These are phyloP conservation scores for Oidiodendron maius DNA, from an alignment of 495 filamentous ascomycete genomes.

Conservation along the genomic window DNA sequence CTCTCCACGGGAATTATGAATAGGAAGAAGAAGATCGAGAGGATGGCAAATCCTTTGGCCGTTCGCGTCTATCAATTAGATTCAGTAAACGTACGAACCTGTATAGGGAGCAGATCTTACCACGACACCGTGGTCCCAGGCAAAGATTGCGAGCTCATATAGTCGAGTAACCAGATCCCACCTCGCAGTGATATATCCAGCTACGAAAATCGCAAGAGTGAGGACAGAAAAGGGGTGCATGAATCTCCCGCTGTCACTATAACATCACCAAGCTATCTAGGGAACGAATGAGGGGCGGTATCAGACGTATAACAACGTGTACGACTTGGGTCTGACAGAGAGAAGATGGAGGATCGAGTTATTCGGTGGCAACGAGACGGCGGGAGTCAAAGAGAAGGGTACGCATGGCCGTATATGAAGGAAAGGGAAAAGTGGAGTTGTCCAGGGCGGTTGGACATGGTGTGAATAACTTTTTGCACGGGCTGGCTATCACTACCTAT, in stretches of 20 bases:
- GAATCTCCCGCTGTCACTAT: conserved; percentile 38
- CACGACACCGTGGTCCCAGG: conserved; percentile 97
- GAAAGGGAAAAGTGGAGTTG: too few species aligned
- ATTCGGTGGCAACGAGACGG: too few species aligned
- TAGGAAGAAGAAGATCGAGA: conserved; percentile 72
- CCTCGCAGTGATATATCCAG: conserved; percentile 97
- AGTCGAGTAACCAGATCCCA: conserved; percentile 95
- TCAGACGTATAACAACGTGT: too few species aligned
- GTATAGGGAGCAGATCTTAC: conserved; percentile 46
- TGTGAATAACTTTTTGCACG: too few species aligned
- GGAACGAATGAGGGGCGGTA: neutral
- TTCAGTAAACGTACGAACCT: conserved; percentile 3
- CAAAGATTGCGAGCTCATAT: conserved; percentile 93
- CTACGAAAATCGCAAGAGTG: conserved; percentile 95
- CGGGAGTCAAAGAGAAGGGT: too few species aligned
- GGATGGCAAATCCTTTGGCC: conserved; percentile 65
- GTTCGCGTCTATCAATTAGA: conserved; percentile 37
- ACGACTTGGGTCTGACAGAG: neutral
- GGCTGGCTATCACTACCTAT: too few species aligned
- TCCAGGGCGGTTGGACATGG: too few species aligned
- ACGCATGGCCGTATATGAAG: too few species aligned
- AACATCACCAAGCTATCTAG: conserved; percentile 17
- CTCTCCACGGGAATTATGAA: conserved; percentile 68
- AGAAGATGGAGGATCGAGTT: neutral
- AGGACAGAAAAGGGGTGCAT: conserved; percentile 97